These are phyloP conservation scores for Pterulicium gracile DNA, from an alignment of 1,284 basidiomycete genomes.

Conservation along the genomic window DNA sequence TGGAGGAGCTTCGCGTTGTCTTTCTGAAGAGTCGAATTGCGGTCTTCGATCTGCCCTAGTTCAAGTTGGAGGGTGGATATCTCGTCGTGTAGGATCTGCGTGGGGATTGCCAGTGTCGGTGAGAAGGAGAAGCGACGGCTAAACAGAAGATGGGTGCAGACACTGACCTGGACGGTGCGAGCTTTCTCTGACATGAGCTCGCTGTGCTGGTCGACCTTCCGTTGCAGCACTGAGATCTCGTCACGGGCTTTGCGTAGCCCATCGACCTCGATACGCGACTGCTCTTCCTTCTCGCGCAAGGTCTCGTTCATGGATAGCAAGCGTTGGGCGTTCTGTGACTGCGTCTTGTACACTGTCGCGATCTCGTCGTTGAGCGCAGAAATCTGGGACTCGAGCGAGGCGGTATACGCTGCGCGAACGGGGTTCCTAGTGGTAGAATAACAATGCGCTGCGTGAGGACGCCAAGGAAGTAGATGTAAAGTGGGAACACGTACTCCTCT, in stretches of 20 bases:
- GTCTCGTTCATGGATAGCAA: constrained; percentile 90
- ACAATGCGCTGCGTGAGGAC: constrained; percentile 11
- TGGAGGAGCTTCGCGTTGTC: constrained; percentile 94
- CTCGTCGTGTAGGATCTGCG: constrained; percentile 88
- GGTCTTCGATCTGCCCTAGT: constrained; percentile 78
- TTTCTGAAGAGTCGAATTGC: constrained; percentile 75
- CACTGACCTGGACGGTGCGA: constrained; percentile 70
- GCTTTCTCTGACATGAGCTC: constrained; percentile 86
- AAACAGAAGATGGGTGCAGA: constrained; percentile 4
- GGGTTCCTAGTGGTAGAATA: constrained; percentile 46
- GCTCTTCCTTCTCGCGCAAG: constrained; percentile 83
- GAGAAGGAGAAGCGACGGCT: constrained; percentile 4
- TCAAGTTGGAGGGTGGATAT: constrained; percentile 86
- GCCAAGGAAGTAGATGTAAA: constrained; percentile 4
- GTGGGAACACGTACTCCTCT: constrained; percentile 62
- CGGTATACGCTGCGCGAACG: constrained; percentile 77
- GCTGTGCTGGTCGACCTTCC: constrained; percentile 76
- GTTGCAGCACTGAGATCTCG: constrained; percentile 58
- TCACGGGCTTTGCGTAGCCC: constrained; percentile 61
- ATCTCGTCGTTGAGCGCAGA: constrained; percentile 84
- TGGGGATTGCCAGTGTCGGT: constrained; percentile 3
- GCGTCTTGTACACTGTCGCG: constrained; percentile 90
- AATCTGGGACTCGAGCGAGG: constrained; percentile 89
- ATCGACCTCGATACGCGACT: constrained; percentile 68
- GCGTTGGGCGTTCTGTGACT: constrained; percentile 91